phyloP scores from a whole-genome alignment of 768 basidiomycete species.

The Pleurotus tuber-regium region DNA sequence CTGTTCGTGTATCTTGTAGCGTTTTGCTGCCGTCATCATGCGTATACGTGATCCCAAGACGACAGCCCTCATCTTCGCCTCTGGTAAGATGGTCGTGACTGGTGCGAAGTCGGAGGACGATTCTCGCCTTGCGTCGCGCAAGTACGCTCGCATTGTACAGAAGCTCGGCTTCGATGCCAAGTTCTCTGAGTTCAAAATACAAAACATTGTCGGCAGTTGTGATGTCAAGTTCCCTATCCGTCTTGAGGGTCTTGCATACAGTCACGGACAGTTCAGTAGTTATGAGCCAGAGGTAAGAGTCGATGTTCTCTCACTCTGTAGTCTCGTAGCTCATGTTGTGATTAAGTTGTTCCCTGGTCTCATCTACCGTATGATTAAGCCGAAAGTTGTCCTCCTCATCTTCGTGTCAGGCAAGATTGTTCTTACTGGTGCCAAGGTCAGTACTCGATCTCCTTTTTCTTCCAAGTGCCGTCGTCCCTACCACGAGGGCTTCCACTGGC shows the following conservation, averaged over 20 bases:
- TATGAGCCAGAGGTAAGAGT: slow-evolving; percentile 96
- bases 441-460: slow-evolving; percentile 21
- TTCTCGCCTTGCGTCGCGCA: slow-evolving; percentile 92
- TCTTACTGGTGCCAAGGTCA: slow-evolving; percentile 97
- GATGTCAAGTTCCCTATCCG: slow-evolving; percentile 99
- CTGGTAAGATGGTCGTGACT: slow-evolving; percentile 99
- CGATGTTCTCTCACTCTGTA: background rate
- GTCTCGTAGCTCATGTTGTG: background rate
- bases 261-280: slow-evolving; percentile 96
- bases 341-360: slow-evolving; percentile 95
- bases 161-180: slow-evolving; percentile 99
- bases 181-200: slow-evolving; percentile 99
- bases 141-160: slow-evolving; percentile 99
- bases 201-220: slow-evolving; percentile 98
- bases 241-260: slow-evolving; percentile 94
- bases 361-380: slow-evolving; percentile 99
- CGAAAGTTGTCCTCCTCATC: slow-evolving; percentile 96
- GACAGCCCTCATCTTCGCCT: slow-evolving; percentile 98
- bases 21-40: slow-evolving; percentile 99
- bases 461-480: slow-evolving; percentile 12
- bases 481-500: slow-evolving; percentile 30
- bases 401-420: slow-evolving; percentile 99
- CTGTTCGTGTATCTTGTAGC: slow-evolving; percentile 55
- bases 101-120: slow-evolving; percentile 99
- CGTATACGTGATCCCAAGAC: slow-evolving; percentile 99